Percentiles rank a stretch among this genome's conserved stretches.
Evolutionary conservation across 257 asterid genomes (phyloP).

Genomic region (Catharanthus roseus): DNA sequence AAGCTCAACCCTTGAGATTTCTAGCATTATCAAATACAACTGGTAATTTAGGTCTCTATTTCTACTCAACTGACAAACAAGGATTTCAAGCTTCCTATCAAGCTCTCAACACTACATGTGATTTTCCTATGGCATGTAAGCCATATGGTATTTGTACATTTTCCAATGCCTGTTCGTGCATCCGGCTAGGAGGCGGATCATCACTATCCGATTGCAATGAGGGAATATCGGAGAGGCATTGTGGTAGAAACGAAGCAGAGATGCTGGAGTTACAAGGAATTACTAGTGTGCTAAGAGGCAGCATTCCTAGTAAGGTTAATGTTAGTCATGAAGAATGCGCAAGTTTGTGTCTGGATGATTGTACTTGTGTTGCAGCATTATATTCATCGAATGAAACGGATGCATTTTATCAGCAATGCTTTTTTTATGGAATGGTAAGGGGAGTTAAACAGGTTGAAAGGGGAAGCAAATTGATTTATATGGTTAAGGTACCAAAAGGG

Average conservation of each 20-base stretch:
- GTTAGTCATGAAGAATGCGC: slow-evolving; percentile 44
- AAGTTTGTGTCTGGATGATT: slow-evolving; percentile 49
- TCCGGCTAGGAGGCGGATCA: slow-evolving; percentile 25
- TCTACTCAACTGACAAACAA: slow-evolving; percentile 39
- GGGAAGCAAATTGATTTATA: slow-evolving; percentile 29
- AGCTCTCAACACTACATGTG: slow-evolving; percentile 55
- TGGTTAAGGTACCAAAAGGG: slow-evolving; percentile 61
- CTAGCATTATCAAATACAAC: slow-evolving; percentile 48
- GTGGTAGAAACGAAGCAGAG: slow-evolving; percentile 36
- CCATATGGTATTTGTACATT: slow-evolving; percentile 57
- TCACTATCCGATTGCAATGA: slow-evolving; percentile 28
- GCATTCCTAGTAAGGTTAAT: slow-evolving; percentile 17
- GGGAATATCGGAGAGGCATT: slow-evolving; percentile 30
- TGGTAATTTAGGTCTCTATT: slow-evolving; percentile 61
- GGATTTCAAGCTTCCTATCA: slow-evolving; percentile 54
- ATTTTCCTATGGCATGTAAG: slow-evolving; percentile 68
- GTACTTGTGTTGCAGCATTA: slow-evolving; percentile 59
- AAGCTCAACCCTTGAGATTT: slow-evolving; percentile 54
- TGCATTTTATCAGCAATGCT: slow-evolving; percentile 29
- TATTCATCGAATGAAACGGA: slow-evolving; percentile 18
- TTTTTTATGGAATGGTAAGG: slow-evolving; percentile 42
- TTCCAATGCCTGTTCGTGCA: slow-evolving; percentile 66
- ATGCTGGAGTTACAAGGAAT: slow-evolving; percentile 66
- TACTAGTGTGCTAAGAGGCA: slow-evolving; percentile 51
- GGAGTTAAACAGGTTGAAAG: slow-evolving; percentile 57